Percentiles rank a stretch among this genome's conserved stretches.
phyloP scores from a whole-genome alignment of 257 asterid species.

The Nemophila menziesii region DNA sequence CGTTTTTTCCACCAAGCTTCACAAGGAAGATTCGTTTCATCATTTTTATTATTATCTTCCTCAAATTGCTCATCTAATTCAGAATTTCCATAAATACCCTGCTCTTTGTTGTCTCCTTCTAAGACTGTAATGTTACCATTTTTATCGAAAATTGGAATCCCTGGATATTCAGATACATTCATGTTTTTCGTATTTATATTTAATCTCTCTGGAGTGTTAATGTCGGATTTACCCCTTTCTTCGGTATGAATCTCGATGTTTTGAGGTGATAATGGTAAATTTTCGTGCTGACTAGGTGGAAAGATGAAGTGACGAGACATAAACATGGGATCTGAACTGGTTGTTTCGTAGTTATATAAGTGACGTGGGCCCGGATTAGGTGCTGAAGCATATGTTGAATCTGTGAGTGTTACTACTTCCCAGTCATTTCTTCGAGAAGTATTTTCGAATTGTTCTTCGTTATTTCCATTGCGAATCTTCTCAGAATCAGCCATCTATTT shows the following conservation, averaged over 20 bases:
- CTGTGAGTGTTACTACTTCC: constrained; percentile 86
- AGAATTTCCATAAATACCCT: constrained; percentile 25
- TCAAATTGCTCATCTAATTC: constrained; percentile 21
- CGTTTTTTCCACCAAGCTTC: constrained; percentile 91
- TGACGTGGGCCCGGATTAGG: constrained; percentile 39
- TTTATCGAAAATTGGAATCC: constrained; percentile 25
- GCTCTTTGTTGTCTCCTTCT: constrained; percentile 38
- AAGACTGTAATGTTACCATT: constrained; percentile 23
- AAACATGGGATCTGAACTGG: constrained; percentile 34
- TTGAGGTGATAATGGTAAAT: constrained; percentile 26
- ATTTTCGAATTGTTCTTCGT: constrained; percentile 17
- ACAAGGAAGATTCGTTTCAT: constrained; percentile 53
- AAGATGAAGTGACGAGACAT: constrained; percentile 67
- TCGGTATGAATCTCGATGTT: constrained; percentile 18
- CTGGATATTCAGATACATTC: constrained; percentile 28
- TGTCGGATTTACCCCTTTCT: constrained; percentile 23
- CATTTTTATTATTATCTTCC: constrained; percentile 30
- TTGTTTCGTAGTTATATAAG: constrained; percentile 21
- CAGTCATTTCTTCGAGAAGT: constrained; percentile 69
- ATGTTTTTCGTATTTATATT: constrained; percentile 27
- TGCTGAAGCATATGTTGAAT: constrained; percentile 70
- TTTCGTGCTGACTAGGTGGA: constrained; percentile 59
- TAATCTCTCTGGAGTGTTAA: constrained; percentile 23
- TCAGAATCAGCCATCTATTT: constrained; percentile 43
- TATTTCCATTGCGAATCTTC: constrained; percentile 14